These are phyloP conservation scores for Trichosporon inkin DNA, from an alignment of 1,284 basidiomycete species.

Conservation along the genomic window DNA sequence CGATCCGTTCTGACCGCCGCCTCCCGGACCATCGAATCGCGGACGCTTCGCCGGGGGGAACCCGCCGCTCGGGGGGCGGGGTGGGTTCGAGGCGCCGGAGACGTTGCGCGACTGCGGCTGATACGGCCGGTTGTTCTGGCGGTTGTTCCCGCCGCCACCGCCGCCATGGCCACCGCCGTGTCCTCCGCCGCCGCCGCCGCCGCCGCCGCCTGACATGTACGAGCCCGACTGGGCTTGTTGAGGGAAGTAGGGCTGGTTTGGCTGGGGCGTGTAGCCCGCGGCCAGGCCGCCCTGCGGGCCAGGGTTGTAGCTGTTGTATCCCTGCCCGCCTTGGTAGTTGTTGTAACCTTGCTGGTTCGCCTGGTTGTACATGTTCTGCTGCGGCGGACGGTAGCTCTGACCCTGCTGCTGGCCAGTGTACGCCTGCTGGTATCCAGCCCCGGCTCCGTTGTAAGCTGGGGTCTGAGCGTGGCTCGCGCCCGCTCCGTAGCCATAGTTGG, in stretches of 20 bases:
- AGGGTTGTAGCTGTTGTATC: constrained; percentile 14
- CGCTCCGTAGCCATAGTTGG: constrained; percentile 49
- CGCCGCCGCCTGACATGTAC: constrained; percentile 6
- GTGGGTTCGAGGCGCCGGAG: neutral
- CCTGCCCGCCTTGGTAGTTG: constrained; percentile 16
- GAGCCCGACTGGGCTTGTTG: constrained; percentile 7
- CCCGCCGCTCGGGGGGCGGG: constrained; percentile 4
- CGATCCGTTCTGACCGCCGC: constrained; percentile 10
- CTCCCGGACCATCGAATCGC: constrained; percentile 68
- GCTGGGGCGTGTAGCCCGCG: constrained; percentile 18
- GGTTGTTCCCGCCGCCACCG: constrained; percentile 5
- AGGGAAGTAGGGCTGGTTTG: constrained; percentile 28
- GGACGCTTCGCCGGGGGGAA: constrained; percentile 63
- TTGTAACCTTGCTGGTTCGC: constrained; percentile 12
- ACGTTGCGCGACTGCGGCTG: constrained; percentile 24
- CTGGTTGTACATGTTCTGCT: constrained; percentile 13
- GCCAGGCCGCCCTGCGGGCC: neutral
- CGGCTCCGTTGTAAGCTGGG: constrained; percentile 7
- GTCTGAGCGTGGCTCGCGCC: constrained; percentile 33
- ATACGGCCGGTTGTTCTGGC: constrained; percentile 31
- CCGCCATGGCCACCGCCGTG: neutral
- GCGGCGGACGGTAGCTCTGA: constrained; percentile 14
- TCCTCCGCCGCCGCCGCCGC: constrained; percentile 1
- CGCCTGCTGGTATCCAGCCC: constrained; percentile 5
- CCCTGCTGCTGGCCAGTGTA: constrained; percentile 9